phyloP scores from a whole-genome alignment of 208 protist species.

The Wallacemonas sp. region DNA sequence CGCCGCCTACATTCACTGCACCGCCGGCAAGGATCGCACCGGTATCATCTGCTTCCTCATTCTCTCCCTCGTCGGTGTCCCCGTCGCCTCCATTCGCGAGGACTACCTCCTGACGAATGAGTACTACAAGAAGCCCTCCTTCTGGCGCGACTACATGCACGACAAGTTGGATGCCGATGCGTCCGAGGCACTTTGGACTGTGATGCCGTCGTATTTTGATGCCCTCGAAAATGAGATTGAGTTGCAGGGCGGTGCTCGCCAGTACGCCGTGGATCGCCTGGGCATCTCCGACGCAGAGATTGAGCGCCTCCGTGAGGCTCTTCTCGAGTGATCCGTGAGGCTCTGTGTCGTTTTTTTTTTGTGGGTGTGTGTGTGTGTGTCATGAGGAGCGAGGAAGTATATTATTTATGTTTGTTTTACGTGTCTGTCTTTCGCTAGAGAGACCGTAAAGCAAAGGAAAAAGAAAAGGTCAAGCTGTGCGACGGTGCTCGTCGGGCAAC shows the following conservation, averaged over 20 bases:
- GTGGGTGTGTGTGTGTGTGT: slow-evolving; percentile 1
- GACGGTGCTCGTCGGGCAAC: no score
- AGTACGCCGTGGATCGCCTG: slow-evolving; percentile 9
- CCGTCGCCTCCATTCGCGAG: slow-evolving; percentile 18
- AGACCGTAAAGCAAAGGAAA: no score
- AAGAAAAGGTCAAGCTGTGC: no score
- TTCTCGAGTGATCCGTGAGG: slow-evolving; percentile 6
- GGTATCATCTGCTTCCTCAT: slow-evolving; percentile 28
- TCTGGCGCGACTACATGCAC: slow-evolving; percentile 17
- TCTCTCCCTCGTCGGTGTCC: slow-evolving; percentile 29
- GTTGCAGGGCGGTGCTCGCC: neutral
- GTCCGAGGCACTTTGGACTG: slow-evolving; percentile 1
- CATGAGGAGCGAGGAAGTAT: no score
- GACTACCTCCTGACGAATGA: slow-evolving; percentile 36
- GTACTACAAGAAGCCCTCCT: slow-evolving; percentile 14
- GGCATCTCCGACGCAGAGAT: neutral
- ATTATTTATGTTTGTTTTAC: no score
- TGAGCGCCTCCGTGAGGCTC: neutral
- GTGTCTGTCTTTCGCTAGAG: no score
- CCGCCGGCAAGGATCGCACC: slow-evolving; percentile 38
- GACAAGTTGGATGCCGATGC: slow-evolving; percentile 12
- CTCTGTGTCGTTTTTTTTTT: neutral
- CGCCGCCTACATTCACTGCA: slow-evolving; percentile 47
- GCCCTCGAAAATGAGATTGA: slow-evolving; percentile 6
- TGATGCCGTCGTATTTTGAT: slow-evolving; percentile 1